Base-by-base conservation (phyloP, 2,329 filamentous ascomycete species). In the Exophiala calicioides region DNA sequence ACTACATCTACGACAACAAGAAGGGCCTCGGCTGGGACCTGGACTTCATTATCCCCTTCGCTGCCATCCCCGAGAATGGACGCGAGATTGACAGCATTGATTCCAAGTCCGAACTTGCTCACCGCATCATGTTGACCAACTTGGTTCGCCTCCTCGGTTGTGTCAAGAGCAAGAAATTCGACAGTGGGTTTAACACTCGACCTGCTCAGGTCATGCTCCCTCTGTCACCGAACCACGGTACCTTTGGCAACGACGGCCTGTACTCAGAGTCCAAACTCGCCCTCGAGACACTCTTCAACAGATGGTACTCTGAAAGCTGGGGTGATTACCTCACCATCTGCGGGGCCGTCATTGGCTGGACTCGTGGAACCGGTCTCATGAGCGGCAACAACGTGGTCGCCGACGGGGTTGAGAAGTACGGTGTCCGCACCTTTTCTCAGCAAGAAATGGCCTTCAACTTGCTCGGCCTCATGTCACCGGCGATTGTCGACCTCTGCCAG, bases 381-480 rank as follows among this genome's bases (percentile, higher is more conserved):
- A 88, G 86, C 58, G 90, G 87, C 63, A 97, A 97, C 78, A 97
- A 98, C 70, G 84, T 97, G 60, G 90, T 97, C 57, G 93, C 93
- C 26, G 91, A 97, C 68, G 93, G 91, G 50, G 89, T 98, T 46
- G 93, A 98, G 76, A 88, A 88, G 61, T 93, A 94, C 58, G 93
- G 93, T 62, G 93, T 97, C 19, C 90, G 93, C 61, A 98, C 93
- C 3, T 98, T 98, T 78, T 97, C 91, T 7, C 93, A 97, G 73
- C 90, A 95, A 68, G 93, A 98, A 71, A 98, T 98, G 93, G 93
- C 93, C 12, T 98, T 98, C 79, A 98, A 98, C 72, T 73, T 98
- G 58, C 81, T 98, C 33, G 91, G 93, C 59, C 81, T 98, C 42
- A 95, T 98, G 93, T 87, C 90, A 1, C 90, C 93, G 27, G 80